Percentiles rank a stretch among this genome's conserved stretches.
Conservation (phyloP, 805 yeast species). For the Candida gorgasii region DNA sequence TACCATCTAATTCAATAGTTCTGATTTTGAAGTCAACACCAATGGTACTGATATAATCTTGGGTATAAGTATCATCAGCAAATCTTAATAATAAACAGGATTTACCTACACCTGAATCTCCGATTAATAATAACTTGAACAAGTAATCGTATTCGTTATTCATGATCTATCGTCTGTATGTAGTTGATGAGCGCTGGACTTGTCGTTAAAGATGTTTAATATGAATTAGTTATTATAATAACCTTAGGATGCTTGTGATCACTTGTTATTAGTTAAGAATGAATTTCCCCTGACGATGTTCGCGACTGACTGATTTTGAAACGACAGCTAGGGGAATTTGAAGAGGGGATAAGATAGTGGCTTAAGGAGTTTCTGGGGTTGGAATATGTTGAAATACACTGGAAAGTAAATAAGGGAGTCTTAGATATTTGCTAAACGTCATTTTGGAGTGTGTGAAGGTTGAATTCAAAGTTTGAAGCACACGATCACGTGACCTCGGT, state of each 20-base stretch:
- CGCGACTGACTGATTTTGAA: conserved; percentile 6
- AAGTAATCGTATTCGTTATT: conserved; percentile 96
- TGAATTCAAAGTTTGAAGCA: too few relatives aligned
- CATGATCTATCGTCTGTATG: conserved; percentile 39
- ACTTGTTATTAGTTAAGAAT: conserved; percentile 2
- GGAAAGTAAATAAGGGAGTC: too few relatives aligned
- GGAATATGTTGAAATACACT: too few relatives aligned
- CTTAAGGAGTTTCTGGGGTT: background rate
- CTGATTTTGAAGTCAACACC: conserved; percentile 95
- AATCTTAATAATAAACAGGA: conserved; percentile 92
- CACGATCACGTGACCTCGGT: too few relatives aligned
- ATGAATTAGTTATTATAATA: conserved; percentile 1
- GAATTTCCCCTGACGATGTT: conserved; percentile 7
- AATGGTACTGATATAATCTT: conserved; percentile 94
- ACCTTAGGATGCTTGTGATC: background rate
- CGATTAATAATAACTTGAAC: conserved; percentile 91
- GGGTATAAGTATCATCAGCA: conserved; percentile 96
- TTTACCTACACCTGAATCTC: conserved; percentile 98
- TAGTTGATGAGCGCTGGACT: background rate
- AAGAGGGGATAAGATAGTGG: background rate
- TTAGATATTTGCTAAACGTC: too few relatives aligned
- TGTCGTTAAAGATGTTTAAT: background rate
- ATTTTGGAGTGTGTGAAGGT: too few relatives aligned
- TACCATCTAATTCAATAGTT: conserved; percentile 92
- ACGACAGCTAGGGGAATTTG: background rate